These are phyloP conservation scores for Buxus sempervirens DNA, from an alignment of 164 flowering plant genomes.

Conservation along the genomic window DNA sequence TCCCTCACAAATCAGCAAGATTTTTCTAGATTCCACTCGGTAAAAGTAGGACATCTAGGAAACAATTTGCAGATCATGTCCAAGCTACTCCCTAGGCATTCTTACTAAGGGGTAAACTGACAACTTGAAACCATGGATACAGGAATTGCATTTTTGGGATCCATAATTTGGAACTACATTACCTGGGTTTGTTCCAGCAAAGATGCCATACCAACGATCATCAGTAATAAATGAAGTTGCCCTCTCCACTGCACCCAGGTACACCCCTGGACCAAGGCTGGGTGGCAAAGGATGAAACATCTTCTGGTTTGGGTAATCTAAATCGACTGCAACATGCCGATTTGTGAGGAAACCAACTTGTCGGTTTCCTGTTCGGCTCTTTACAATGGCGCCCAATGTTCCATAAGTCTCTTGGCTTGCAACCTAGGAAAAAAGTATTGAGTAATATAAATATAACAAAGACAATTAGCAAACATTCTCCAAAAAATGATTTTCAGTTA, in stretches of 20 bases:
- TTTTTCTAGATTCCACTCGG: too few species aligned
- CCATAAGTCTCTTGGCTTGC: slow-evolving; percentile 99
- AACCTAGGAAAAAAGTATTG: slow-evolving; percentile 46
- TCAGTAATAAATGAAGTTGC: slow-evolving; percentile 98
- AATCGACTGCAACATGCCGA: slow-evolving; percentile 94
- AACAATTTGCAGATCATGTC: too few species aligned
- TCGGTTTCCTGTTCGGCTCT: slow-evolving; percentile 84
- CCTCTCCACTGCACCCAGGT: slow-evolving; percentile 97
- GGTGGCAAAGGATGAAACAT: slow-evolving; percentile 99
- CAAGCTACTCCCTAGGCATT: background rate
- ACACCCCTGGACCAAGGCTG: slow-evolving; percentile 95
- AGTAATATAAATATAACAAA: background rate
- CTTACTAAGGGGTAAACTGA: background rate
- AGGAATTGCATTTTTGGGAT: background rate
- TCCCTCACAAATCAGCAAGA: too few species aligned
- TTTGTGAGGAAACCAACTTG: slow-evolving; percentile 98
- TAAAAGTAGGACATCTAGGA: too few species aligned
- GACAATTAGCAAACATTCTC: too few species aligned
- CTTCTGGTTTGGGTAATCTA: slow-evolving; percentile 96
- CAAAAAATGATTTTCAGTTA: too few species aligned
- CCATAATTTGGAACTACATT: slow-evolving; percentile 21
- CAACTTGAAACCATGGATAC: background rate
- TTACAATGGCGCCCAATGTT: slow-evolving; percentile 95
- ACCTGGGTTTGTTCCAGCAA: slow-evolving; percentile 99
- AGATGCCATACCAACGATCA: slow-evolving; percentile 97